phyloP scores from a whole-genome alignment of 2,329 filamentous ascomycete species.

The Aspergillus felis region DNA sequence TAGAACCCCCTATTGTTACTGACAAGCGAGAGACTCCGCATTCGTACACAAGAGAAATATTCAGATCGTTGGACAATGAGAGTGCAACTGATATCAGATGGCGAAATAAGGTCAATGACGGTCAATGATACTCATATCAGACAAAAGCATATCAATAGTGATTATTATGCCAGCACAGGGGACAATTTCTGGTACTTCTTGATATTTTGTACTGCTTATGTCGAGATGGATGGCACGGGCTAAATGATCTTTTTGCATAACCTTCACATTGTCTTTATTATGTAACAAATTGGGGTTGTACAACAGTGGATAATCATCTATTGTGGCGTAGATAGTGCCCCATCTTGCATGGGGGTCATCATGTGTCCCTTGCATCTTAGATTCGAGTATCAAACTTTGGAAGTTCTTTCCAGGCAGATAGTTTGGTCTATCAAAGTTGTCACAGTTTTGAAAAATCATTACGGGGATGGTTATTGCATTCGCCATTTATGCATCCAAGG shows the following conservation, averaged over 20 bases:
- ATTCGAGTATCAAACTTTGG: background rate
- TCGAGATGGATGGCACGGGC: background rate
- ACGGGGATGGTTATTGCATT: background rate
- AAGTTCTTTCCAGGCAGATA: background rate
- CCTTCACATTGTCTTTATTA: background rate
- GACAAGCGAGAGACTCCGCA: background rate
- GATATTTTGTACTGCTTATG: background rate
- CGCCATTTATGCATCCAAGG: background rate
- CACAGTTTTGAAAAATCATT: background rate
- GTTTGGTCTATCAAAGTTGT: background rate
- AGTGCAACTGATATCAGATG: background rate
- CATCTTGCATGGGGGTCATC: background rate
- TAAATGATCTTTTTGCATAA: background rate
- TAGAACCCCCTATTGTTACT: background rate
- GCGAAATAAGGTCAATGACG: background rate
- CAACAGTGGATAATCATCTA: background rate
- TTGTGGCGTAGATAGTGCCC: background rate
- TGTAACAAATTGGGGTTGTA: background rate
- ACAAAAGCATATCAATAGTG: too few species aligned
- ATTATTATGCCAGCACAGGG: background rate
- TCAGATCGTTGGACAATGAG: background rate
- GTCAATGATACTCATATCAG: background rate
- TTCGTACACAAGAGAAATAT: background rate
- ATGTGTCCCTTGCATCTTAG: background rate
- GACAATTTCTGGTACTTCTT: background rate